Base-by-base conservation (phyloP, 2,329 filamentous ascomycete species). In the Aspergillus candidus region DNA sequence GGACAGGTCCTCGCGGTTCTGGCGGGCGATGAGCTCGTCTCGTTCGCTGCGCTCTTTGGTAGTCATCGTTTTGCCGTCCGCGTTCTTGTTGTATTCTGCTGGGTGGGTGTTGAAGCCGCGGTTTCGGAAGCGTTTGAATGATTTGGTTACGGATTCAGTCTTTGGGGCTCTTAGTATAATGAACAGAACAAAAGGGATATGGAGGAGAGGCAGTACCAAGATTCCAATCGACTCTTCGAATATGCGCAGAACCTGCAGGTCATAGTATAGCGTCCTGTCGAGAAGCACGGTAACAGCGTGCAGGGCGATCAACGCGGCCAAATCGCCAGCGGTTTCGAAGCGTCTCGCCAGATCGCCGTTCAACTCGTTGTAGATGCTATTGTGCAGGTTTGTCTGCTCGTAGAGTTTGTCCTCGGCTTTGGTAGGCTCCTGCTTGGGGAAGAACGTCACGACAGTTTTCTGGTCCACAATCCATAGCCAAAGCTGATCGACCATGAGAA, bases 401-500 rank as follows among this genome's bases (percentile, higher is more conserved):
- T 63, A 57, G n/a, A 65, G 41, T 40, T 61, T 62, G 7, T 57
- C 61, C 45, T 66, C 57, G 5, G 59, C 58, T 4, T 59, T 59
- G 6, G 60, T 60, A 11, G 63, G 61, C 35, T 67, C 61, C 31
- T 62, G 60, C 18, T 60, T 59, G 0, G 61, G 61, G 31, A 63
- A 65, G 38, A 63, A 63, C 3, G 61, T 63, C 3, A 65, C 51
- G 15, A 63, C 51, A 7, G 61, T 65, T 42, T 60, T 62, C 13
- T 56, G 41, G 38, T 70, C 64, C 7, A 68, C 53, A 32, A 70
- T 62, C 66, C 66, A 70, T 0, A 83, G 58, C 80, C 80, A 84
- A 1, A 84, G 59, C 53, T 84, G 80, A 46, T 84, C 81, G 0
- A 84, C 77, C 78, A 84, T 83, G n/a, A 84, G 71, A 32, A 82